phyloP scores from a whole-genome alignment of 768 basidiomycete genomes.

The Clavulina sp. region DNA sequence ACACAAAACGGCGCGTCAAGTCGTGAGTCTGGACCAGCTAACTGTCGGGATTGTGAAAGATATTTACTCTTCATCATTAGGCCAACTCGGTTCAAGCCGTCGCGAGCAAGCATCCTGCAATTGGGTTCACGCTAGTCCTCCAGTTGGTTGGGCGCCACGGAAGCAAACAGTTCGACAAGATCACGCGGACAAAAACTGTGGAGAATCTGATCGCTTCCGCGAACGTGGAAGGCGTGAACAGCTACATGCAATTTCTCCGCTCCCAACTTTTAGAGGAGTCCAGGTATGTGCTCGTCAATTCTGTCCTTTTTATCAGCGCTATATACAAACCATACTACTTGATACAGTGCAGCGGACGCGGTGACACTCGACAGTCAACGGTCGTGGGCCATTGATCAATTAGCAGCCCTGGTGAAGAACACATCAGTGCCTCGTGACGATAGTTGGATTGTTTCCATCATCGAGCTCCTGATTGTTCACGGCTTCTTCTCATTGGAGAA shows the following conservation, averaged over 20 bases:
- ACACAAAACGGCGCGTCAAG: slow-evolving; percentile 72
- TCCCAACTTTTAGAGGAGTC: slow-evolving; percentile 35
- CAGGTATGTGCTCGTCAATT: slow-evolving; percentile 12
- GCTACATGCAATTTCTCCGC: slow-evolving; percentile 58
- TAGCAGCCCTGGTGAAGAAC: slow-evolving; percentile 60
- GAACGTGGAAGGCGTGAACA: slow-evolving; percentile 53
- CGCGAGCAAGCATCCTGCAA: slow-evolving; percentile 54
- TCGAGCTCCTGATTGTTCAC: slow-evolving; percentile 70
- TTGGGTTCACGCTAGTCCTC: slow-evolving; percentile 71
- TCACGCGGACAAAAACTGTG: slow-evolving; percentile 85
- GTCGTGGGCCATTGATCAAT: slow-evolving; percentile 76
- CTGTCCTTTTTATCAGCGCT: too few species aligned
- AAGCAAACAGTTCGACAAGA: slow-evolving; percentile 72
- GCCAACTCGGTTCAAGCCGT: slow-evolving; percentile 57
- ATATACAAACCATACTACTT: neutral
- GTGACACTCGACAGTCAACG: slow-evolving; percentile 27
- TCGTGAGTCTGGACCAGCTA: slow-evolving; percentile 37
- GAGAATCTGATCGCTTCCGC: slow-evolving; percentile 66
- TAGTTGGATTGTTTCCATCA: slow-evolving; percentile 49
- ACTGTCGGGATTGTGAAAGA: too few species aligned
- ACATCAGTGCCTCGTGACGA: slow-evolving; percentile 65
- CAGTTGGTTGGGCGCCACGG: slow-evolving; percentile 74
- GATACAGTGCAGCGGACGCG: slow-evolving; percentile 14
- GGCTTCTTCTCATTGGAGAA: slow-evolving; percentile 67
- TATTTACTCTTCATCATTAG: slow-evolving; percentile 24